Evolutionary conservation across 345 rosid genomes (phyloP).

Genomic region (Eucalyptus melliodora): DNA sequence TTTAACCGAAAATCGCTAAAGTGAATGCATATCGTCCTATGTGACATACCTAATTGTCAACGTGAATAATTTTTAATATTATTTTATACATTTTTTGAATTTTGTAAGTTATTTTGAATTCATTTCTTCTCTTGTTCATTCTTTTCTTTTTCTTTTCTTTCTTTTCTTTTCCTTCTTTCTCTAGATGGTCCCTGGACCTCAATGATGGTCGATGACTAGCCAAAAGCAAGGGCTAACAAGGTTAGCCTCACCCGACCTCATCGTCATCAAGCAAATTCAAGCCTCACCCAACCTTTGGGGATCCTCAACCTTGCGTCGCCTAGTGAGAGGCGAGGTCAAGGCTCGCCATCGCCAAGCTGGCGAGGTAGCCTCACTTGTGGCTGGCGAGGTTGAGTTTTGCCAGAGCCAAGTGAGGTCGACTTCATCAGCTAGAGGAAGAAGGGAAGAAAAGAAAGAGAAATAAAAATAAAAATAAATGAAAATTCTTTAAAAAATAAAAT

Average conservation of each 20-base stretch:
- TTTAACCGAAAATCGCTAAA: no score
- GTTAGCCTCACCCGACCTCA: neutral
- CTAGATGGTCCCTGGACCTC: fast-evolving
- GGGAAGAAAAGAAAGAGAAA: neutral
- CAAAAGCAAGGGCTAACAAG: neutral
- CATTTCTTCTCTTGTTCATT: no score
- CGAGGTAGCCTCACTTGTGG: fast-evolving
- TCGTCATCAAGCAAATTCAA: neutral
- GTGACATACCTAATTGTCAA: neutral
- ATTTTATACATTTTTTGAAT: no score
- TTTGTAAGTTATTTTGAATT: no score
- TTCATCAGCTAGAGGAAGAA: neutral
- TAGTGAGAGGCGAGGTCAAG: neutral
- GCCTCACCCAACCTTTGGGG: neutral
- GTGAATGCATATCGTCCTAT: no score
- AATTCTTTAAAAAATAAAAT: no score
- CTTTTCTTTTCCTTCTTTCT: neutral
- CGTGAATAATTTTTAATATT: no score
- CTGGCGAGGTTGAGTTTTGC: neutral
- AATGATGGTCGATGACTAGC: neutral
- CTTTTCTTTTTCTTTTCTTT: no score
- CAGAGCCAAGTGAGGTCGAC: no score
- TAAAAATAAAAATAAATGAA: no score
- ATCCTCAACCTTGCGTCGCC: neutral
- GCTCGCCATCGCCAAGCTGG: fast-evolving